Base-by-base conservation (phyloP, 1,284 basidiomycete species). In the Lentinula novae-zelandiae region DNA sequence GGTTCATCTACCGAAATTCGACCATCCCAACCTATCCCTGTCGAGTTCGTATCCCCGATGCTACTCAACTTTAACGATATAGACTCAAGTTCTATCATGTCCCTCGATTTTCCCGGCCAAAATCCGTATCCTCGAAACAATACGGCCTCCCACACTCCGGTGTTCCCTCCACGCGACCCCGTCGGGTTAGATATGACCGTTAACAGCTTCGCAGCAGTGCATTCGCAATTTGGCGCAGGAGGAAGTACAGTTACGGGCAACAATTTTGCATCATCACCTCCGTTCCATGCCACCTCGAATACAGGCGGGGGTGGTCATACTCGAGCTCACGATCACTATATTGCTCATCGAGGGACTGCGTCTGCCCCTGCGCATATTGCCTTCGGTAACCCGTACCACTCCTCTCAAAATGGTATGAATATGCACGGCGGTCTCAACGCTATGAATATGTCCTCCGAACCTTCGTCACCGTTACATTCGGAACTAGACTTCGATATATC, bases 401-500 rank as follows among this genome's bases (percentile, higher is more conserved):
- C 42, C 7, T 53, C 58, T 20, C 50, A 53, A 31, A 39, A 60
- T n/a, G 20, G 44, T 46, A 46, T 46, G 44, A 46, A 46, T 7
- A 46, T 46, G 44, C 44, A 46, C 8, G 10, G 44, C 9, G n/a
- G 17, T 12, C 10, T 46, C 7, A n/a, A 39, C 17, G 39, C 38
- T 5, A 39, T 53, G 36, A 40, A 42, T 10, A 53, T 60, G 58
- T 27, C n/a, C 22, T 52, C 57, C 7, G 57, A 58, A 20, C 57
- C 57, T 22, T 58, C 49, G 40, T 58, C 60, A 5, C 60, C 60
- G 10, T 33, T 61, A 22, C 60, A 54, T 33, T 51, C 60, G 10
- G 86, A 87, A 48, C 70, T 88, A 17, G 87, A 88, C 63, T 80
- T 86, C 61, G 86, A 91, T 64, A 82, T 92, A 53, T 89, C 87